Evolutionary conservation across 2,329 filamentous ascomycete genomes (phyloP).

Genomic region (Fusarium oligoseptatum): DNA sequence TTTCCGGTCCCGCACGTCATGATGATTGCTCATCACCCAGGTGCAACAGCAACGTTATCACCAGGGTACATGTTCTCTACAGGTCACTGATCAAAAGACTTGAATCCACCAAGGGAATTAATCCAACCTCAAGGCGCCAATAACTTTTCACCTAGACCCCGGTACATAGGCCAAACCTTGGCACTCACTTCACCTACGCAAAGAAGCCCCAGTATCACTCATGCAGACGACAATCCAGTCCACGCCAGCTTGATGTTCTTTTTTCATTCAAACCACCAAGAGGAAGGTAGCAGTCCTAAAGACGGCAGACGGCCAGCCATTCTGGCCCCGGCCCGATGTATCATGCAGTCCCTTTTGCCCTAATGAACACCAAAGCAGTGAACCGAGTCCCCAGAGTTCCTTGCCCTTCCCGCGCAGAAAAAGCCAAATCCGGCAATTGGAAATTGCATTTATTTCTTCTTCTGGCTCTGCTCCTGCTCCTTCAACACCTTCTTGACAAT

Average conservation of each 20-base stretch:
- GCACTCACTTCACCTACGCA: conserved; percentile 11
- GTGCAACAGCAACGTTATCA: background rate
- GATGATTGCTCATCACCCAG: conserved; percentile 19
- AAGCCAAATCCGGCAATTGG: conserved; percentile 49
- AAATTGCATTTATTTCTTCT: conserved; percentile 74
- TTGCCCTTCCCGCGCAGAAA: conserved; percentile 53
- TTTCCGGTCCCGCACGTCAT: conserved; percentile 48
- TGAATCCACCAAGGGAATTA: conserved; percentile 16
- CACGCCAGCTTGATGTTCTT: conserved; percentile 56
- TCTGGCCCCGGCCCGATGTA: conserved; percentile 54
- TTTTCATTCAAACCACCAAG: conserved; percentile 63
- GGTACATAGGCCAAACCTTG: background rate
- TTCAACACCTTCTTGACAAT: conserved; percentile 99
- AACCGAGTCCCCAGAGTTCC: conserved; percentile 56
- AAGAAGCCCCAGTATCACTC: conserved; percentile 31
- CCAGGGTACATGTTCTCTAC: background rate
- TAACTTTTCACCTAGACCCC: conserved; percentile 31
- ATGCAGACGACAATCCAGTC: conserved; percentile 37
- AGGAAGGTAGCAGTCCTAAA: conserved; percentile 57
- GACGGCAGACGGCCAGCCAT: conserved; percentile 61
- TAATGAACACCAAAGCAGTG: conserved; percentile 68
- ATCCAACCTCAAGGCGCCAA: conserved; percentile 24
- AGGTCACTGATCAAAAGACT: background rate
- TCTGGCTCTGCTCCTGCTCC: conserved; percentile 86
- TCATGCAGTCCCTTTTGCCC: conserved; percentile 65